Evolutionary conservation across 768 basidiomycete species (phyloP), one percentile per base, ranked within the genome.

Genomic region (Gloeophyllum trabeum): DNA sequence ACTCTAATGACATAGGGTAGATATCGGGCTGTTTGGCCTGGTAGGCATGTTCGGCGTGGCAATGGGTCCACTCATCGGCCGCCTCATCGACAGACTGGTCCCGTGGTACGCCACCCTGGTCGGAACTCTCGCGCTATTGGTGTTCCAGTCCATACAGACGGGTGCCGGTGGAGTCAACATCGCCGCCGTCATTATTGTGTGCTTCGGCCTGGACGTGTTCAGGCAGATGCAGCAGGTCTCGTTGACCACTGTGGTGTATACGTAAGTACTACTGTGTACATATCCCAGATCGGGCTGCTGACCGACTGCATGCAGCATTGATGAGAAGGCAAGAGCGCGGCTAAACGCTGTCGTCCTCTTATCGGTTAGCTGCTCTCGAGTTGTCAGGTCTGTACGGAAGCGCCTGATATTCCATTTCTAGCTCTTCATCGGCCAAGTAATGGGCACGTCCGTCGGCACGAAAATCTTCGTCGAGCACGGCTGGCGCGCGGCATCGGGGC

Each of bases 361-460:
- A 41, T 76, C 78, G 2, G 81, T 81, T 53, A 47, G 70, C 56
- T 24, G 4, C 10, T 30, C 10, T 7, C 16, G 28, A 30, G 16
- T 7, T 7, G 7, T 7, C 7, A 30, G 28, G 16, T 30, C 10
- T 7, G 16, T 7, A 30, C 16, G 28, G 16, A 16, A 14, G 16
- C 13, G 3, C 35, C 21, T 23, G 18, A 22, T 18, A 22, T 35
- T 30, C 5, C 24, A n/a, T 39, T 13, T 21, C 21, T 24, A 67
- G 61, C 48, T 82, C 23, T 86, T 87, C 58, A 68, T 84, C 19
- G 88, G 88, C 0, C 86, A 90, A 63, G 81, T 89, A 6, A 78
- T 83, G 60, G 88, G 88, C 14, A 88, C 86, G 0, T 69, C 81
- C 0, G 79, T 80, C 1, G 80, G 85, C 23, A 81, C 84, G 0